Conservation (phyloP, 2,329 filamentous ascomycete species). For the Fusarium sp. region DNA sequence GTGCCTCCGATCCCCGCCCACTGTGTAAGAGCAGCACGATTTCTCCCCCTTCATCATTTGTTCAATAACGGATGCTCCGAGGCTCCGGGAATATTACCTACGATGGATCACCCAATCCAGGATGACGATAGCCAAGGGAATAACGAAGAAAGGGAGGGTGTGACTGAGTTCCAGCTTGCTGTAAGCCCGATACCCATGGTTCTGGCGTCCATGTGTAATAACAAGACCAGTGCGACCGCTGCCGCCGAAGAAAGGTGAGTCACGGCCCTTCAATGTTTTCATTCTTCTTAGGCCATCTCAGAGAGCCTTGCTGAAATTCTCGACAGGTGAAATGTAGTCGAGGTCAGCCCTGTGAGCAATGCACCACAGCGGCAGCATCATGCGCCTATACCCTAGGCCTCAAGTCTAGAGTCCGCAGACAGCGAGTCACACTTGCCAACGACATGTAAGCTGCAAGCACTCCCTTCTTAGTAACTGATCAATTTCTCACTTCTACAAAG, state of each 20-base stretch:
- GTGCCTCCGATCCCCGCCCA: not conserved
- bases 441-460: not conserved
- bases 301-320: not conserved
- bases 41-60: not conserved
- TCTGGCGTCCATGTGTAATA: no score
- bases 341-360: conserved; percentile 20
- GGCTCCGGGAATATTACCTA: not conserved
- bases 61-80: not conserved
- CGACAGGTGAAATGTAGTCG: conserved; percentile 44
- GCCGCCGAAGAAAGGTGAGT: not conserved
- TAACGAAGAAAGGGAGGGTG: not conserved
- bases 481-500: not conserved
- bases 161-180: not conserved
- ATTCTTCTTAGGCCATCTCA: no score
- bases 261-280: no score
- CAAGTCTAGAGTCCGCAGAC: not conserved
- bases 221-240: not conserved
- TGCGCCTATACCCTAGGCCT: conserved; percentile 16
- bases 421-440: not conserved
- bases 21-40: not conserved
- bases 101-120: not conserved
- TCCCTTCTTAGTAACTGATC: not conserved
- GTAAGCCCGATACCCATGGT: not conserved
- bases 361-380: conserved; percentile 6
- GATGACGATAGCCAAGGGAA: not conserved